A percentile compares a stretch with the other conserved stretches of the same genome.
Evolutionary conservation across 2,329 filamentous ascomycete species (phyloP).

Genomic region (Aspergillus jensenii): DNA sequence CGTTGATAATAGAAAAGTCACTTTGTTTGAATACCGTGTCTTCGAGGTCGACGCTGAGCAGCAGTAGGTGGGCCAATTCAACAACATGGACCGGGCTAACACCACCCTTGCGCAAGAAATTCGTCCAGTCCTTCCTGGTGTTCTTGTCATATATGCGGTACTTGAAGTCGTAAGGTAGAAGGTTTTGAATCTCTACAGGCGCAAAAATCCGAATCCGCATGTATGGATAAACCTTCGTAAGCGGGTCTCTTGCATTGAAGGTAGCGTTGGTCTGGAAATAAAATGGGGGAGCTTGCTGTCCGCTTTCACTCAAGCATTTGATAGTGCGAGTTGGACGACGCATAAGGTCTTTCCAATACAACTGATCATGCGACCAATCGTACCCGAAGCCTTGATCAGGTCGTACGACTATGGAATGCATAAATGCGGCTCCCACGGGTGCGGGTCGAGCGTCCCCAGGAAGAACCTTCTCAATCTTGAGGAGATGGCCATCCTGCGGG

Average conservation of each 20-base stretch:
- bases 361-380: constrained; percentile 82
- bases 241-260: constrained; percentile 79
- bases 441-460: constrained; percentile 87
- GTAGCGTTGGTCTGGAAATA: constrained; percentile 94
- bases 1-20: constrained; percentile 96
- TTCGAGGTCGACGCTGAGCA: constrained; percentile 94
- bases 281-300: constrained; percentile 75
- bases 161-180: constrained; percentile 97
- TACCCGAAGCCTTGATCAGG: constrained; percentile 97
- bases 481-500: constrained; percentile 77
- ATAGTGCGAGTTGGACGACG: constrained; percentile 82
- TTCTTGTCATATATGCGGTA: constrained; percentile 99
- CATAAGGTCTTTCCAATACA: constrained; percentile 92
- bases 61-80: constrained; percentile 86
- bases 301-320: constrained; percentile 82
- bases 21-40: constrained; percentile 92
- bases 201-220: constrained; percentile 92
- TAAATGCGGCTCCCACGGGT: constrained; percentile 85
- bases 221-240: constrained; percentile 84
- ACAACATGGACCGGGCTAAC: constrained; percentile 97
- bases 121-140: constrained; percentile 98
- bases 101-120: constrained; percentile 93
- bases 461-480: constrained; percentile 97
- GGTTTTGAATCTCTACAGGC: constrained; percentile 89
- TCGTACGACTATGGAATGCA: constrained; percentile 83